phyloP scores from a whole-genome alignment of 116 monocot species.

The Papilionanthe hybrid region DNA sequence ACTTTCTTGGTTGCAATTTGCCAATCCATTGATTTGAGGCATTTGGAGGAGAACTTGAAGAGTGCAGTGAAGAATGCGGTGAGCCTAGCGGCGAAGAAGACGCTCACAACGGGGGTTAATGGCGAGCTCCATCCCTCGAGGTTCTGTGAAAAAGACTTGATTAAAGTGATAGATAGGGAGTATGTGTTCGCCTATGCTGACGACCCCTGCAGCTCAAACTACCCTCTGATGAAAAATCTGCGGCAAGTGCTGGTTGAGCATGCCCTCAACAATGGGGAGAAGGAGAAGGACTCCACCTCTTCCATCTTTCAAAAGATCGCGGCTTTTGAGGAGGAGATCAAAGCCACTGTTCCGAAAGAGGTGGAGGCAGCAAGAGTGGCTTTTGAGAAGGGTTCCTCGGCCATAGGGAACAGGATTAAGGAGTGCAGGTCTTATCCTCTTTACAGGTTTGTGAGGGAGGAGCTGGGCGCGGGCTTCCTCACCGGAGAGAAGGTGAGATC shows the following conservation, averaged over 20 bases:
- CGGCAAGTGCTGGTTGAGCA: slow-evolving; percentile 40
- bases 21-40: slow-evolving; percentile 32
- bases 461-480: slow-evolving; percentile 13
- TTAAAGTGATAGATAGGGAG: slow-evolving; percentile 39
- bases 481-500: slow-evolving; percentile 17
- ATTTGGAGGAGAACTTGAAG: slow-evolving; percentile 32
- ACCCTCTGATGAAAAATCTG: slow-evolving; percentile 41
- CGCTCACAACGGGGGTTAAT: slow-evolving; percentile 13
- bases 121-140: slow-evolving; percentile 26
- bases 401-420: slow-evolving; percentile 26
- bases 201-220: slow-evolving; percentile 33
- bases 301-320: slow-evolving; percentile 33
- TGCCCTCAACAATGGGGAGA: slow-evolving; percentile 19
- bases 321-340: slow-evolving; percentile 36
- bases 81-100: slow-evolving; percentile 15
- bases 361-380: slow-evolving; percentile 26
- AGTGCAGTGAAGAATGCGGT: slow-evolving; percentile 24
- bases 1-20: slow-evolving; percentile 35
- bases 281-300: slow-evolving; percentile 15
- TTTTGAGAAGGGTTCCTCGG: slow-evolving; percentile 20
- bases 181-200: slow-evolving; percentile 53
- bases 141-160: slow-evolving; percentile 49
- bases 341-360: slow-evolving; percentile 20
- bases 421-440: slow-evolving; percentile 25
- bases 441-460: slow-evolving; percentile 25